A percentile compares a stretch with the other conserved stretches of the same genome.
These are phyloP conservation scores for Fusarium buxicola DNA, from an alignment of 2,329 filamentous ascomycete species.

Conservation along the genomic window DNA sequence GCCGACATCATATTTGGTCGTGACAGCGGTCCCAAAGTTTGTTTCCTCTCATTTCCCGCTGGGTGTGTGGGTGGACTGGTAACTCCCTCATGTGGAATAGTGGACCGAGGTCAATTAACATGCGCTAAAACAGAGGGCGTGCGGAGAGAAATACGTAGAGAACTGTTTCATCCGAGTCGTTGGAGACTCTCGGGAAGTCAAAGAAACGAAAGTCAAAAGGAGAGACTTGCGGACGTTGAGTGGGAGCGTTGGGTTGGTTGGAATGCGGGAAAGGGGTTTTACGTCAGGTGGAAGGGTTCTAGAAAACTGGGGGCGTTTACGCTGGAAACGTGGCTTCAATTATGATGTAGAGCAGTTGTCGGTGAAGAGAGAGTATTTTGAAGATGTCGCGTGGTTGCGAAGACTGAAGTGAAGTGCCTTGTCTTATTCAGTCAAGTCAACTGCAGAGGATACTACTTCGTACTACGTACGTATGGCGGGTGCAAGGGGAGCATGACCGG, in stretches of 20 bases:
- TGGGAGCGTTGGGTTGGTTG: conserved; percentile 16
- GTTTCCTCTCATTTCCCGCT: too few relatives aligned
- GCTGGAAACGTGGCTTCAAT: conserved; percentile 12
- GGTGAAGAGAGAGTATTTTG: background rate
- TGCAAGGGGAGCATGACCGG: too few relatives aligned
- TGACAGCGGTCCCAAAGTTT: too few relatives aligned
- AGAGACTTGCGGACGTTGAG: conserved; percentile 20
- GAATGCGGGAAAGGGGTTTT: conserved; percentile 33
- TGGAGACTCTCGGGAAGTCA: conserved; percentile 25
- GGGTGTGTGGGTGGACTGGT: background rate
- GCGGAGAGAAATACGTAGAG: background rate
- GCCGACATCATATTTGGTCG: too few relatives aligned
- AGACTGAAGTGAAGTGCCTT: background rate
- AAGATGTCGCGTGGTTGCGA: background rate
- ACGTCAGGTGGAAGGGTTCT: conserved; percentile 4
- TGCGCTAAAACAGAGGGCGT: conserved; percentile 24
- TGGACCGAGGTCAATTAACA: background rate
- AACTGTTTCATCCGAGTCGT: conserved; percentile 20
- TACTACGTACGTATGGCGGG: too few relatives aligned
- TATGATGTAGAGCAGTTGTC: conserved; percentile 11
- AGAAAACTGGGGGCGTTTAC: conserved; percentile 16
- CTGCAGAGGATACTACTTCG: too few relatives aligned
- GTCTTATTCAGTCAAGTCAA: background rate
- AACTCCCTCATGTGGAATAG: background rate
- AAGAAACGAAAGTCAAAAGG: conserved; percentile 27